Conservation (phyloP, 1,284 basidiomycete species). For the Cutaneotrichosporon sp. region DNA sequence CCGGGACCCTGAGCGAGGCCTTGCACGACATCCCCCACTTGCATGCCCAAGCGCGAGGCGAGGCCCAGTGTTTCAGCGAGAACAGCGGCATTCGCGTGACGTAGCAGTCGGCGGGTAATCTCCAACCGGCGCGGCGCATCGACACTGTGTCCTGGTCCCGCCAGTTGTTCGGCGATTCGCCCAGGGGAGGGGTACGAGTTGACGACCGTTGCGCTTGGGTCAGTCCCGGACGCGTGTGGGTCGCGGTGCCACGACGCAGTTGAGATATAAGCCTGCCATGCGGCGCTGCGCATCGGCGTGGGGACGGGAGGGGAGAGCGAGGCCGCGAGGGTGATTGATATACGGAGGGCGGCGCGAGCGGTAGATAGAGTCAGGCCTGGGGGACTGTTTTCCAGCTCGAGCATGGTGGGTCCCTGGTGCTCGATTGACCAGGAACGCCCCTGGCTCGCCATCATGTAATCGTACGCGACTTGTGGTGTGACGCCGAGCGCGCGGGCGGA, state of each 20-base stretch:
- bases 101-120: background rate
- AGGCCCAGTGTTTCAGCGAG: background rate
- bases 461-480: background rate
- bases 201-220: background rate
- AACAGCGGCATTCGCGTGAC: background rate
- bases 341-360: background rate
- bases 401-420: slow-evolving; percentile 1
- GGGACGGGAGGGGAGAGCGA: background rate
- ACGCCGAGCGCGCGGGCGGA: background rate
- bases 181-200: background rate
- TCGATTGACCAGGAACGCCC: background rate
- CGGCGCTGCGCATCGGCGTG: background rate
- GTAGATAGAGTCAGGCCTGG: background rate
- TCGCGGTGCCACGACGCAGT: background rate
- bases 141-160: background rate
- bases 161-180: background rate
- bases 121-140: background rate
- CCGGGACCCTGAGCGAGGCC: background rate
- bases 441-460: background rate
- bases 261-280: background rate
- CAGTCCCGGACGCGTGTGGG: background rate
- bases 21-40: background rate
- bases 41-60: background rate
- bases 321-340: background rate
- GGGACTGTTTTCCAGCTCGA: background rate